Evolutionary conservation across 2,329 filamentous ascomycete genomes (phyloP).

Genomic region (Epichloe coenophiala): DNA sequence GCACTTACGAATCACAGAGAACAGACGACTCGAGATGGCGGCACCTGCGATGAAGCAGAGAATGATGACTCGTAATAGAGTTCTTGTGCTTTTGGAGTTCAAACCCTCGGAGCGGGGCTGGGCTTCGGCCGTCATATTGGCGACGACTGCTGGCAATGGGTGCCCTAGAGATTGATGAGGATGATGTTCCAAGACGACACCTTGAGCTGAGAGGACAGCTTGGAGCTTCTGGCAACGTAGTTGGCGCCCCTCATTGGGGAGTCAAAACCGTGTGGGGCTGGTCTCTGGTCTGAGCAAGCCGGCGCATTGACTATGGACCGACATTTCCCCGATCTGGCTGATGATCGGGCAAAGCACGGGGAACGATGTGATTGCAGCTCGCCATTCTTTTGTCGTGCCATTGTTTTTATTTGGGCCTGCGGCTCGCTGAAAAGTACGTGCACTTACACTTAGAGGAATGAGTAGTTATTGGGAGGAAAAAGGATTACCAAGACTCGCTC

Average conservation of each 20-base stretch:
- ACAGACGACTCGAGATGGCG: constrained; percentile 83
- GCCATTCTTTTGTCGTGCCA: too few relatives aligned
- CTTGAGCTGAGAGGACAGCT: constrained; percentile 26
- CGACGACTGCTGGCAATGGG: constrained; percentile 18
- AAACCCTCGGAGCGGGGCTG: constrained; percentile 57
- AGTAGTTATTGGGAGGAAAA: too few relatives aligned
- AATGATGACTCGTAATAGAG: constrained; percentile 79
- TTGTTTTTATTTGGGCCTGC: too few relatives aligned
- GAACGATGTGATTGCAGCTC: too few relatives aligned
- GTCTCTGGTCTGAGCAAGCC: background rate
- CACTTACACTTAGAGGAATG: too few relatives aligned
- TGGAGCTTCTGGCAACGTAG: constrained; percentile 23
- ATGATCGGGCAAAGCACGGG: too few relatives aligned
- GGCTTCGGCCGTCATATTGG: constrained; percentile 31
- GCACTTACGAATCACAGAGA: constrained; percentile 88
- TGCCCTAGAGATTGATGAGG: constrained; percentile 20
- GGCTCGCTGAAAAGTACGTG: too few relatives aligned
- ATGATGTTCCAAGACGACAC: constrained; percentile 17
- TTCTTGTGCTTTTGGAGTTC: constrained; percentile 68
- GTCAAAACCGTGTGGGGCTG: background rate
- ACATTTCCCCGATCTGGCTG: background rate
- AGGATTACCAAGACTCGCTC: too few relatives aligned
- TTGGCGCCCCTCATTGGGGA: background rate
- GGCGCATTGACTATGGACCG: background rate
- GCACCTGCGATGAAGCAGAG: constrained; percentile 82